These are phyloP conservation scores for Penicillium dipodomyicola DNA, from an alignment of 495 filamentous ascomycete genomes.

Conservation along the genomic window DNA sequence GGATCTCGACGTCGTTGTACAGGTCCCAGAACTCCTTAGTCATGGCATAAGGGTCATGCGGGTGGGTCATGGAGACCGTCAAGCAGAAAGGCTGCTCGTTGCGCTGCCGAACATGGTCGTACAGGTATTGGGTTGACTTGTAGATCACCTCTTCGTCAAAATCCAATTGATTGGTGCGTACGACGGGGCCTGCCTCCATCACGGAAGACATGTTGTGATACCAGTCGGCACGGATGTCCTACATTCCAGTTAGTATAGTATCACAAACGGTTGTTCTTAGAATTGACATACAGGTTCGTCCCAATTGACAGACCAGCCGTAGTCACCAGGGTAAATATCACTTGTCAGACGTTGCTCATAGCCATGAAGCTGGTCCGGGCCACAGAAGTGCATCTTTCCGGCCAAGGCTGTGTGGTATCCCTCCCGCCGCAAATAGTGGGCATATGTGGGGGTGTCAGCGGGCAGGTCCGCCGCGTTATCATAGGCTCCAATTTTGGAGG, in stretches of 20 bases:
- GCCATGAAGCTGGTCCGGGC: slow-evolving; percentile 81
- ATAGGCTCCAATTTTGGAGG: slow-evolving; percentile 80
- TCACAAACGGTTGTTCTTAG: slow-evolving; percentile 4
- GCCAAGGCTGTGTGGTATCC: slow-evolving; percentile 87
- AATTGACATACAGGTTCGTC: slow-evolving; percentile 60
- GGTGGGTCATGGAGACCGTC: slow-evolving; percentile 88
- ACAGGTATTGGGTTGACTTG: slow-evolving; percentile 76
- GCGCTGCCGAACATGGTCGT: slow-evolving; percentile 73
- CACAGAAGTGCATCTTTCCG: slow-evolving; percentile 95
- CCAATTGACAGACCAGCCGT: slow-evolving; percentile 89
- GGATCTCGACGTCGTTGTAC: slow-evolving; percentile 84
- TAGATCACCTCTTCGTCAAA: slow-evolving; percentile 93
- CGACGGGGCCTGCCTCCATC: slow-evolving; percentile 75
- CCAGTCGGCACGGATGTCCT: slow-evolving; percentile 78
- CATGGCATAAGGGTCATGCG: slow-evolving; percentile 90
- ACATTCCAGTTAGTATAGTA: slow-evolving; percentile 1
- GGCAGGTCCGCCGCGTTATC: slow-evolving; percentile 79
- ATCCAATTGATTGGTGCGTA: slow-evolving; percentile 89
- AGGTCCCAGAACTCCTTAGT: slow-evolving; percentile 83
- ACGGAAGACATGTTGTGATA: slow-evolving; percentile 92
- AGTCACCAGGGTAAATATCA: slow-evolving; percentile 89
- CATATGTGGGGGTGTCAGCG: slow-evolving; percentile 78
- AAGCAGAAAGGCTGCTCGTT: slow-evolving; percentile 74
- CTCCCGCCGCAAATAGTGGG: slow-evolving; percentile 79
- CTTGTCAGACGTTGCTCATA: slow-evolving; percentile 85